These are phyloP conservation scores for Lojkania enalia DNA, from an alignment of 2,329 filamentous ascomycete species.

Conservation along the genomic window DNA sequence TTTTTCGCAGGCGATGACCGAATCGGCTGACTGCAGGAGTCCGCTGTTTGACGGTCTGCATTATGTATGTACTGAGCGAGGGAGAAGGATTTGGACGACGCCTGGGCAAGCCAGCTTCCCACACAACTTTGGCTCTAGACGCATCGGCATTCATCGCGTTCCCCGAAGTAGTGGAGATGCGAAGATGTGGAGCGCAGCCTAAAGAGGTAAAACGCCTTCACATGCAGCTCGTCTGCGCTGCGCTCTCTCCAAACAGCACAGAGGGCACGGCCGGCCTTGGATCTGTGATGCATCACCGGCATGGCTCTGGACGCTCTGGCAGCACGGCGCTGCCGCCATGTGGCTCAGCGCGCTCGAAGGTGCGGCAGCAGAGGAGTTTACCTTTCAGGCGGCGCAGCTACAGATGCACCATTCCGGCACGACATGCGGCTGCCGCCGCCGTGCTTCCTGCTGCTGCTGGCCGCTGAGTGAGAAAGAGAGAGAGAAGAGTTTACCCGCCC, in stretches of 20 bases:
- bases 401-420: conserved; percentile 21
- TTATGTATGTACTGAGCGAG: not conserved
- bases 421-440: conserved; percentile 12
- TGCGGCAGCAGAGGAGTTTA: conserved; percentile 12
- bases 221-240: conserved; percentile 24
- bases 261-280: not conserved
- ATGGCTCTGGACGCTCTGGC: conserved; percentile 20
- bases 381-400: conserved; percentile 11
- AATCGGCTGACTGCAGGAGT: conserved; percentile 31
- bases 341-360: conserved; percentile 20
- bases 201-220: conserved; percentile 16
- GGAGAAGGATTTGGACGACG: not conserved
- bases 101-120: not conserved
- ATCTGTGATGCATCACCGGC: conserved; percentile 19
- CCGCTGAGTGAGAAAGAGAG: no score
- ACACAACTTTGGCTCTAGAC: conserved; percentile 1
- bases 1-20: conserved; percentile 14
- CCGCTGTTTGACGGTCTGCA: conserved; percentile 29
- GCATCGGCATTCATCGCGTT: conserved; percentile 13
- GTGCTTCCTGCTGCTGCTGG: no score
- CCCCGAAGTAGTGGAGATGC: conserved; percentile 7
- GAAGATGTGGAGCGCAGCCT: not conserved
- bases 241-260: conserved; percentile 24
- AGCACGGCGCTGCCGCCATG: conserved; percentile 23
- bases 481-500: no score